phyloP scores from a whole-genome alignment of 2,329 filamentous ascomycete genomes.

The Claviceps humidiphila region DNA sequence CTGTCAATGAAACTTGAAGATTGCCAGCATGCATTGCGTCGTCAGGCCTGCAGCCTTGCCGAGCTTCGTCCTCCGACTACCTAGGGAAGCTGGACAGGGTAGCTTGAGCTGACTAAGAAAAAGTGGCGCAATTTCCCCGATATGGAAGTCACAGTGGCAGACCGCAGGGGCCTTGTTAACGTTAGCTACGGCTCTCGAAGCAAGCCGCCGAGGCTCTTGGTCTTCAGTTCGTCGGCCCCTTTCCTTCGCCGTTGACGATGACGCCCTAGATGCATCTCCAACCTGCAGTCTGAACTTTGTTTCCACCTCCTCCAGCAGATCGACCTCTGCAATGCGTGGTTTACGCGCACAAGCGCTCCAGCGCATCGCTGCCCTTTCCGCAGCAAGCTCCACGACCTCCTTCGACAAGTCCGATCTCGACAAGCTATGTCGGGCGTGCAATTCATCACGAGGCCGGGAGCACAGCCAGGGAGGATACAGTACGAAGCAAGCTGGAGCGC shows the following conservation, averaged over 20 bases:
- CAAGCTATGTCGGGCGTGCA: constrained; percentile 44
- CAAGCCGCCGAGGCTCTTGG: constrained; percentile 1
- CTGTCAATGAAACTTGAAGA: constrained; percentile 13
- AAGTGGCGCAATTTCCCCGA: neutral
- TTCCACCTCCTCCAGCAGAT: too few relatives aligned
- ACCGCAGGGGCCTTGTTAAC: neutral
- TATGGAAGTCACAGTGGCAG: neutral
- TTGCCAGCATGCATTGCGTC: constrained; percentile 25
- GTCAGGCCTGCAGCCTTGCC: constrained; percentile 7
- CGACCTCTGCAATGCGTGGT: constrained; percentile 33
- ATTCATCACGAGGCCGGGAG: constrained; percentile 30
- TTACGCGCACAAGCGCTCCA: constrained; percentile 50
- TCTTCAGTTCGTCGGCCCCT: neutral
- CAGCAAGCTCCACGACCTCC: constrained; percentile 36
- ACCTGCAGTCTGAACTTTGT: neutral
- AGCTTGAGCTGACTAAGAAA: constrained; percentile 29
- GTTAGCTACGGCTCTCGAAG: neutral
- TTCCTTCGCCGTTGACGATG: neutral
- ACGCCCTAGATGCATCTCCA: neutral
- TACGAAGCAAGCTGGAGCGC: constrained; percentile 24
- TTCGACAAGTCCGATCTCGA: constrained; percentile 53
- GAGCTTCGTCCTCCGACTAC: neutral
- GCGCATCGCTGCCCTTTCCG: constrained; percentile 52
- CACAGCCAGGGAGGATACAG: constrained; percentile 33
- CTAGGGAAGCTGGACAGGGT: constrained; percentile 11